A percentile compares a stretch with the other conserved stretches of the same genome.
Conservation (phyloP, 768 basidiomycete genomes). For the Amanita rimosa region DNA sequence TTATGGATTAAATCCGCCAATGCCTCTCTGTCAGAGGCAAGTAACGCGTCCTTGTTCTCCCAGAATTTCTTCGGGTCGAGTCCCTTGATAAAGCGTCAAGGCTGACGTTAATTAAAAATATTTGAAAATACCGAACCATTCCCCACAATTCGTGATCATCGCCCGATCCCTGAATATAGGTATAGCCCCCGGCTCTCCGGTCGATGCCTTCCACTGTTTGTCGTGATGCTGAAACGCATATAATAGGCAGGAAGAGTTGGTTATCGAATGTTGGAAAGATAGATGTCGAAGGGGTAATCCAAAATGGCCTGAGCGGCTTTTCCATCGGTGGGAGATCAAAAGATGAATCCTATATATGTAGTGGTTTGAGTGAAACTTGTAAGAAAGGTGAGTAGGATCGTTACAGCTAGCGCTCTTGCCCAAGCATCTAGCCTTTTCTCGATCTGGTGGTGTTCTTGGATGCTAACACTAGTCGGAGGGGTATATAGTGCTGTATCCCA, state of each 20-base stretch:
- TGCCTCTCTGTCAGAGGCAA: constrained; percentile 14
- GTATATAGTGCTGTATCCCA: constrained; percentile 63
- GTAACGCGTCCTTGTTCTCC: constrained; percentile 36
- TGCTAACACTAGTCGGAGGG: constrained; percentile 54
- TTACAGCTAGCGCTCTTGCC: constrained; percentile 58
- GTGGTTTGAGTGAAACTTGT: constrained; percentile 16
- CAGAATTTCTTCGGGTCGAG: constrained; percentile 70
- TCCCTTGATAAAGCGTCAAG: constrained; percentile 40
- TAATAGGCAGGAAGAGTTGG: constrained; percentile 13
- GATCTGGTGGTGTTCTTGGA: constrained; percentile 77
- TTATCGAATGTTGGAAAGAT: constrained; percentile 13
- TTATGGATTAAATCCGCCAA: neutral
- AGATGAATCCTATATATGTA: neutral
- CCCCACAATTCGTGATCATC: constrained; percentile 94
- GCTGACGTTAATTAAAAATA: no score
- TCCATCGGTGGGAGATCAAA: neutral
- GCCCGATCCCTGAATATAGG: constrained; percentile 89
- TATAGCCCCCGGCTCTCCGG: constrained; percentile 55
- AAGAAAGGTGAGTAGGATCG: constrained; percentile 25
- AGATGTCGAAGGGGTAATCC: constrained; percentile 19
- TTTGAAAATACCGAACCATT: constrained; percentile 33
- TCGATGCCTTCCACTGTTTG: constrained; percentile 50
- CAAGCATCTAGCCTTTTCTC: constrained; percentile 51
- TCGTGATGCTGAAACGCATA: constrained; percentile 45
- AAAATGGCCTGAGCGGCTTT: neutral